These are phyloP conservation scores for Globisporangium megalacanthum DNA, from an alignment of 352 stramenopile species.

Conservation along the genomic window DNA sequence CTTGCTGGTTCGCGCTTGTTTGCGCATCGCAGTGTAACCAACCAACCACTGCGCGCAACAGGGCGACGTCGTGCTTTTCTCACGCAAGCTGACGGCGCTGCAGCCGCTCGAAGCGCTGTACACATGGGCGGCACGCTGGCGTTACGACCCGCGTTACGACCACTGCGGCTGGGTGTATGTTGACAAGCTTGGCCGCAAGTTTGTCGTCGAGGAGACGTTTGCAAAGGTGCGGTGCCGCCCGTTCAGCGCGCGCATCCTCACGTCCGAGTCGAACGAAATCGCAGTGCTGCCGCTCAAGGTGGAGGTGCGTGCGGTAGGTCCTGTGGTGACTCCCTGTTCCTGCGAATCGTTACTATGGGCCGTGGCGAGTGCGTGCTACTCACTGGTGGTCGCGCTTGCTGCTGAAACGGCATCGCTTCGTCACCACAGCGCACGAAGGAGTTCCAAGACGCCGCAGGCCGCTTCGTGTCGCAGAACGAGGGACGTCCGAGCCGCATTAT, in stretches of 20 bases:
- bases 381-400: background rate
- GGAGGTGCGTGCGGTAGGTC: conserved; percentile 15
- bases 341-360: background rate
- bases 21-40: too few relatives aligned
- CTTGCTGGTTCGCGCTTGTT: too few relatives aligned
- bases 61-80: conserved; percentile 76
- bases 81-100: conserved; percentile 62
- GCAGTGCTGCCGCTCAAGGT: conserved; percentile 67
- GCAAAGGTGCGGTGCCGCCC: conserved; percentile 69
- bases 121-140: conserved; percentile 48
- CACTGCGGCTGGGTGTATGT: conserved; percentile 81
- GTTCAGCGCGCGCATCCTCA: conserved; percentile 70
- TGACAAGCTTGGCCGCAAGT: conserved; percentile 75
- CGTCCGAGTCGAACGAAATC: conserved; percentile 71
- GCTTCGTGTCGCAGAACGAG: conserved; percentile 53
- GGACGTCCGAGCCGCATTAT: conserved; percentile 57
- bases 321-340: background rate
- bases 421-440: conserved; percentile 46
- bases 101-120: conserved; percentile 67
- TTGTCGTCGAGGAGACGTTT: conserved; percentile 81
- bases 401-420: background rate
- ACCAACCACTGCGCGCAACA: too few relatives aligned
- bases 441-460: conserved; percentile 47
- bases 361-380: background rate
- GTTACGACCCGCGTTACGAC: conserved; percentile 67